Evolutionary conservation across 176 grass and related monocot genomes (phyloP).

Genomic region (Dactylis glomerata): DNA sequence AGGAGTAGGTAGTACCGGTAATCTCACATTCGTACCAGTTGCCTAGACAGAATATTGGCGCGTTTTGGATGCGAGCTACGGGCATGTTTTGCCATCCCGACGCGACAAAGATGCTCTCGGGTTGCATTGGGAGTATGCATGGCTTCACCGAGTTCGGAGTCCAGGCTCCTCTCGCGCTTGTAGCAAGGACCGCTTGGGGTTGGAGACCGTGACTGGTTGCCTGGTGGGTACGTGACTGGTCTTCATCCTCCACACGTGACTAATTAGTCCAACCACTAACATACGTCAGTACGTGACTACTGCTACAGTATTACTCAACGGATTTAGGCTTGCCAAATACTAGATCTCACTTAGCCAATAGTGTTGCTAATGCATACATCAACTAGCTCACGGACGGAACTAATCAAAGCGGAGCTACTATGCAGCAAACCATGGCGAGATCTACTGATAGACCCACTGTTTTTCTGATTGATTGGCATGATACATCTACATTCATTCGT

Average conservation of each 20-base stretch:
- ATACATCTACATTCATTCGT: too few relatives aligned
- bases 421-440: too few relatives aligned
- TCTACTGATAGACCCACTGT: too few relatives aligned
- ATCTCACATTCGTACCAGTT: neutral
- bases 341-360: too few relatives aligned
- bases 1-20: neutral
- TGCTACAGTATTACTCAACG: too few relatives aligned
- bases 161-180: neutral
- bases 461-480: too few relatives aligned
- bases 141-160: neutral
- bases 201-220: neutral
- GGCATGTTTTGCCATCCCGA: neutral
- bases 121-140: neutral
- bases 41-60: neutral
- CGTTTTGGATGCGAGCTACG: neutral
- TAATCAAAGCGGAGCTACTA: neutral
- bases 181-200: neutral
- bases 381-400: neutral
- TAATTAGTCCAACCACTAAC: neutral
- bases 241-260: neutral
- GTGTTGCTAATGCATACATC: too few relatives aligned
- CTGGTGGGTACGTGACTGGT: neutral
- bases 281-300: too few relatives aligned
- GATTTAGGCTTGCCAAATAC: too few relatives aligned
- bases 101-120: conserved; percentile 32